phyloP scores from a whole-genome alignment of 257 asterid genomes.

The Apocynum venetum region DNA sequence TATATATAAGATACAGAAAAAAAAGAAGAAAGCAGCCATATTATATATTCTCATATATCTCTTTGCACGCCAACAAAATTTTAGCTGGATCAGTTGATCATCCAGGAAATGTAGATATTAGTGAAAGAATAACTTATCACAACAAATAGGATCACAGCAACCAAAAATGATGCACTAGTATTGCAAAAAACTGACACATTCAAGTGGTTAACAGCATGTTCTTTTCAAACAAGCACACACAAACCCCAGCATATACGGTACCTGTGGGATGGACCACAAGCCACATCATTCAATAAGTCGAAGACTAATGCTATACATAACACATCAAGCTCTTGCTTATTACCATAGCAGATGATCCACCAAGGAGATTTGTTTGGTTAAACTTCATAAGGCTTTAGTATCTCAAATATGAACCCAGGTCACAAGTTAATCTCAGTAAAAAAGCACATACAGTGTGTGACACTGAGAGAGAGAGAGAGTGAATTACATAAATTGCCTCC shows the following conservation, averaged over 20 bases:
- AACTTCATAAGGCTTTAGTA: too few species aligned
- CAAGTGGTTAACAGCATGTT: neutral
- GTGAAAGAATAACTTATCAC: neutral
- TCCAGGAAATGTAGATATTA: neutral
- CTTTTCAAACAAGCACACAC: neutral
- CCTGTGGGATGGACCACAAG: neutral
- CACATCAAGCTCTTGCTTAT: neutral
- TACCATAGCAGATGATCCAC: neutral
- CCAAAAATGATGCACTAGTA: neutral
- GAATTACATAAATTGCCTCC: neutral
- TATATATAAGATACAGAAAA: too few species aligned
- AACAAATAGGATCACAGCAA: neutral
- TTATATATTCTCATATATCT: neutral
- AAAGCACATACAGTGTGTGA: neutral
- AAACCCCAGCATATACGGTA: neutral
- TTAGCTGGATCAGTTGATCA: neutral
- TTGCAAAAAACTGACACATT: neutral
- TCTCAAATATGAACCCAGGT: too few species aligned
- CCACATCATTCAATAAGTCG: neutral
- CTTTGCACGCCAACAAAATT: neutral
- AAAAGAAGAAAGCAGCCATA: too few species aligned
- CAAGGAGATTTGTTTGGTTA: neutral
- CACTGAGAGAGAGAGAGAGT: neutral
- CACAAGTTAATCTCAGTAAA: neutral
- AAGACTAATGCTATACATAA: neutral